Conservation (phyloP, 163 green algal species). For the Scenedesmus sp. region DNA sequence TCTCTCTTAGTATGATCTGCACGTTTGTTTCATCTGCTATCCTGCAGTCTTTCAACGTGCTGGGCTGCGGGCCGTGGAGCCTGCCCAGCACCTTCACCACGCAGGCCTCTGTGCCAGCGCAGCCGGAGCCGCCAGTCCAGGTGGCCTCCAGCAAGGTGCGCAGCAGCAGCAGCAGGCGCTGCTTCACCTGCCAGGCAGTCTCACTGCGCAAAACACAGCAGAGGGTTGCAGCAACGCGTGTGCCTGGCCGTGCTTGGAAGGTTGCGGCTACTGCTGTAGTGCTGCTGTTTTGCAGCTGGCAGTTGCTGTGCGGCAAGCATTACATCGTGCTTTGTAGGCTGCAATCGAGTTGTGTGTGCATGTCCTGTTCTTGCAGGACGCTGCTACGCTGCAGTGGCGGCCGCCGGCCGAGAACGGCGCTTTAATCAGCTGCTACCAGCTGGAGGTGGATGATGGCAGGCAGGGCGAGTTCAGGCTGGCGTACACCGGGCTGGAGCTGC, state of each 20-base stretch:
- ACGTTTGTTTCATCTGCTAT: neutral
- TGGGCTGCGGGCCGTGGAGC: slow-evolving; percentile 76
- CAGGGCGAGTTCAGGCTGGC: slow-evolving; percentile 60
- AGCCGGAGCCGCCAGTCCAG: slow-evolving; percentile 63
- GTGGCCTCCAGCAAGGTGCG: slow-evolving; percentile 58
- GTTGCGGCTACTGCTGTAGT: too few species aligned
- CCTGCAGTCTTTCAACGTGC: slow-evolving; percentile 63
- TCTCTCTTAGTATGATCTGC: neutral
- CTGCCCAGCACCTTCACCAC: slow-evolving; percentile 72
- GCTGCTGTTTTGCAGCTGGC: too few species aligned
- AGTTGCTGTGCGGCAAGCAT: neutral
- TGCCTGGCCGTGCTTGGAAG: too few species aligned
- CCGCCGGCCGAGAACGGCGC: slow-evolving; percentile 65
- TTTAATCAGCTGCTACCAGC: slow-evolving; percentile 60
- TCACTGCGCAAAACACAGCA: too few species aligned
- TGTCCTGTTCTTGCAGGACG: slow-evolving; percentile 43
- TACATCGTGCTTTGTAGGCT: neutral
- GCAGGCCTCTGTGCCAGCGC: slow-evolving; percentile 69
- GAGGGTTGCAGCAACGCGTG: too few species aligned
- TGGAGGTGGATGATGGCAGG: slow-evolving; percentile 68
- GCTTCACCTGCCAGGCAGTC: too few species aligned
- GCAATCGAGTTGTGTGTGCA: too few species aligned
- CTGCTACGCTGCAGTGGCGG: slow-evolving; percentile 70
- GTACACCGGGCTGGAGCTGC: slow-evolving; percentile 52
- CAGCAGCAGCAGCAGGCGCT: neutral